Base-by-base conservation (phyloP, 2,329 filamentous ascomycete species). In the Alternaria arborescens region DNA sequence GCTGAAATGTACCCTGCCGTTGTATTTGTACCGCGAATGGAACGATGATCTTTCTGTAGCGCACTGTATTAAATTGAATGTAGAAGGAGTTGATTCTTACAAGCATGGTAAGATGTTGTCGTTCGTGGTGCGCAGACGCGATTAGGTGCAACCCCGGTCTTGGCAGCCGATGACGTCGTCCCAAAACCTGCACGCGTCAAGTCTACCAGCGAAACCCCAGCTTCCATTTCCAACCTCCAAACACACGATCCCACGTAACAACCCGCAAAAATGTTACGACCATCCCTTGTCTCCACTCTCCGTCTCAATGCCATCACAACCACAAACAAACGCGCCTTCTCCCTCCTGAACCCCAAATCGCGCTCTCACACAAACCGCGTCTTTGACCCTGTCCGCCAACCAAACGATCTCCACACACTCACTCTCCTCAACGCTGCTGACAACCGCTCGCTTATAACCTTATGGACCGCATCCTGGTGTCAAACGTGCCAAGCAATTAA, bases 401-500 rank as follows among this genome's bases (percentile, higher is more conserved):
- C 82, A 51, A 75, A 80, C 36, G 83, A 85, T 60, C 76, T 85
- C 11, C 77, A 82, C 55, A 83, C 78, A 5, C 79, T 85, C 8
- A 80, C 80, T 7, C 76, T 84, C 48, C 78, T 83, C 61, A 82
- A 81, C 16, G 79, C 82, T 10, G 80, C 78, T 64, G 78, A 73
- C 12, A 78, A 81, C 42, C 73, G 76, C 8, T 77, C 82, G 0
- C 70, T 85, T 0, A 78, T 85, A 44, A 85, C 83, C 0, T 71
- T 85, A 11, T 85, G 83, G 83, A 82, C 78, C 41, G 81, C 83
- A 2, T 79, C 79, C 4, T 85, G 82, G 80, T 82, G 81, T 61
- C 69, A 75, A 1, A 80, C 79, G 5, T 84, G 82, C 69, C 77
- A 79, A 24, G 68, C 72, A 10, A 73, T 84, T 5, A 77, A 78